Evolutionary conservation across 2,329 filamentous ascomycete species (phyloP).

Genomic region (Paecilomyces niveus): DNA sequence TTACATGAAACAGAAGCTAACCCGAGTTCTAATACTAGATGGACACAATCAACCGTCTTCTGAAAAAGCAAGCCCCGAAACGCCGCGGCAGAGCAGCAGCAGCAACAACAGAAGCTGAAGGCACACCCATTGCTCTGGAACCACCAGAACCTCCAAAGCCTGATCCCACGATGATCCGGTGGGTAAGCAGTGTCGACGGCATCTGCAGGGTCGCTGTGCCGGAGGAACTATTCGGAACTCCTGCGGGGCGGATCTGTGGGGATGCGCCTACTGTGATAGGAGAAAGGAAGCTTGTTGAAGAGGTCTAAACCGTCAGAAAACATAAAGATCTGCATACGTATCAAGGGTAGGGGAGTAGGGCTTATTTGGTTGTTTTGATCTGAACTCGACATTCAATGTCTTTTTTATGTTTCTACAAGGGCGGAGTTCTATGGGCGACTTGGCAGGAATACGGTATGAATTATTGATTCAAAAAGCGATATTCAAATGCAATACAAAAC

Average conservation of each 20-base stretch:
- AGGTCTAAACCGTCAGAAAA: constrained; percentile 18
- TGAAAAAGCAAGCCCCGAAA: constrained; percentile 61
- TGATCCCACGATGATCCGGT: constrained; percentile 39
- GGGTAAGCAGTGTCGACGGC: constrained; percentile 36
- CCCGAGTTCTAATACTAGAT: constrained; percentile 36
- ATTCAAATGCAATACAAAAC: background rate
- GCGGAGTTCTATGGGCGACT: background rate
- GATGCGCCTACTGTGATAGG: constrained; percentile 10
- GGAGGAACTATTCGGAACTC: constrained; percentile 41
- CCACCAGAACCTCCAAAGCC: constrained; percentile 29
- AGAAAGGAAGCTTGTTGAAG: constrained; percentile 30
- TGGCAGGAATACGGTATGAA: background rate
- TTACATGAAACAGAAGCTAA: constrained; percentile 8
- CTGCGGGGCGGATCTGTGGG: constrained; percentile 34
- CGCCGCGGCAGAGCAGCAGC: constrained; percentile 41
- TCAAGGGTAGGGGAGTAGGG: background rate
- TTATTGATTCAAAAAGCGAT: background rate
- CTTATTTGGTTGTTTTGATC: background rate
- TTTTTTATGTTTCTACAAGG: background rate
- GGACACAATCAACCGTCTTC: constrained; percentile 61
- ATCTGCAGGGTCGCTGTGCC: constrained; percentile 35
- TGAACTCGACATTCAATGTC: background rate
- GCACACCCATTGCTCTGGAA: constrained; percentile 33
- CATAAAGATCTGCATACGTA: background rate
- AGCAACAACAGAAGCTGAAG: constrained; percentile 38